These are phyloP conservation scores for Aspergillus intermedius DNA, from an alignment of 2,329 filamentous ascomycete species.

Conservation along the genomic window DNA sequence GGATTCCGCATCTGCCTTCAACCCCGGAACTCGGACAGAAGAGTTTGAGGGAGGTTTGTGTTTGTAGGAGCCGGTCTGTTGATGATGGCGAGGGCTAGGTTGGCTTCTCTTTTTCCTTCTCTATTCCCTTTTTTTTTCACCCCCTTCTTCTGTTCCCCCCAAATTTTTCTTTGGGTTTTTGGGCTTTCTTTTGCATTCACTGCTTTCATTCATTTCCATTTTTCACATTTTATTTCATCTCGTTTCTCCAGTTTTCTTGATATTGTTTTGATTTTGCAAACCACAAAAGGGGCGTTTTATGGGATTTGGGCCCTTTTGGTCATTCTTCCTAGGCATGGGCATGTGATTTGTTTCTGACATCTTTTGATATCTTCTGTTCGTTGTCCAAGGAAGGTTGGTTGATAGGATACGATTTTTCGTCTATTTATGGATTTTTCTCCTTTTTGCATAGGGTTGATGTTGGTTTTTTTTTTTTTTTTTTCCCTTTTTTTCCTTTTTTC, in stretches of 20 bases:
- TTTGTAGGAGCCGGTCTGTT: conserved; percentile 28
- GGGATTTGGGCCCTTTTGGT: not conserved
- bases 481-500: not conserved
- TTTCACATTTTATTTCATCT: not conserved
- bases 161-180: conserved; percentile 1
- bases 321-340: too few species aligned
- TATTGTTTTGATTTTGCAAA: conserved; percentile 13
- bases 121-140: not conserved
- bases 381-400: too few species aligned
- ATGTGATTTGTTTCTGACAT: too few species aligned
- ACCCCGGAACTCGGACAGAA: conserved; percentile 28
- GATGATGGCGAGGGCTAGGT: conserved; percentile 21
- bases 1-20: conserved; percentile 29
- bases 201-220: conserved; percentile 1
- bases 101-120: not conserved
- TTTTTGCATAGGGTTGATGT: too few species aligned
- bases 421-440: too few species aligned
- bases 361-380: too few species aligned
- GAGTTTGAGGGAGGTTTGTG: conserved; percentile 9
- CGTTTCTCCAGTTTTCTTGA: conserved; percentile 1
- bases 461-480: not conserved
- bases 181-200: not conserved
- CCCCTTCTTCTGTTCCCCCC: not conserved
- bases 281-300: not conserved
- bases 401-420: too few species aligned